Base-by-base conservation (phyloP, 495 filamentous ascomycete species). In the Podospora pseudopauciseta region DNA sequence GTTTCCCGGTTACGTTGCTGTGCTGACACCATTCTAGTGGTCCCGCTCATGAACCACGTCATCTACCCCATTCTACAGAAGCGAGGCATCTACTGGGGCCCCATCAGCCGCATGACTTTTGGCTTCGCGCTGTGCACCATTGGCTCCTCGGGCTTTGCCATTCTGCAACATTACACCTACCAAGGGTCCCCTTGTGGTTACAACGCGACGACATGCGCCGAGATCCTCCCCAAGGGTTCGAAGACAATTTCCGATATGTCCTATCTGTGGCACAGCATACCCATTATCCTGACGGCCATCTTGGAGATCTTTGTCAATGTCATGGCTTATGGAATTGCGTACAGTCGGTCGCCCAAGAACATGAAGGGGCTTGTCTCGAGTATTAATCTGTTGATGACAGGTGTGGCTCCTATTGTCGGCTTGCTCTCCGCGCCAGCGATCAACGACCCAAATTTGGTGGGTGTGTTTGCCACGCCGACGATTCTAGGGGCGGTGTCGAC, bases 91-190 rank as follows among this genome's bases (percentile, higher is more conserved):
- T 81, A 83, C 65, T 91, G 91, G 79, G 85, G 81, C 58, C 90
- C 90, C 26, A 87, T 93, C 71, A 87, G 87, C 62, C 89, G 91
- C 76, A 94, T 94, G 74, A 83, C 88, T 7, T 83, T 87, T 5
- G 91, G 90, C 34, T 90, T 94, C 77, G 77, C 87, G 27, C 73
- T 91, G 68, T 89, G 86, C 26, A 82, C 86, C 3, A 65, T 90
- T 49, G 86, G 88, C 66, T 90, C 92, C 65, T 75, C 85, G 3
- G 86, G 82, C 69, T 89, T 90, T 61, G 86, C 91, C 54, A 80
- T 92, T 59, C 82, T 93, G 23, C 91, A 93, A 77, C 83, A 88
- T 71, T 84, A 87, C 71, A 91, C 91, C 75, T 92, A 92, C 82
- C 74, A 84, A 39, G 71, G 81, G 74, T 80, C 82, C 44, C 78